Evolutionary conservation across 2,329 filamentous ascomycete species (phyloP).

Genomic region (Colletotrichum incanum): DNA sequence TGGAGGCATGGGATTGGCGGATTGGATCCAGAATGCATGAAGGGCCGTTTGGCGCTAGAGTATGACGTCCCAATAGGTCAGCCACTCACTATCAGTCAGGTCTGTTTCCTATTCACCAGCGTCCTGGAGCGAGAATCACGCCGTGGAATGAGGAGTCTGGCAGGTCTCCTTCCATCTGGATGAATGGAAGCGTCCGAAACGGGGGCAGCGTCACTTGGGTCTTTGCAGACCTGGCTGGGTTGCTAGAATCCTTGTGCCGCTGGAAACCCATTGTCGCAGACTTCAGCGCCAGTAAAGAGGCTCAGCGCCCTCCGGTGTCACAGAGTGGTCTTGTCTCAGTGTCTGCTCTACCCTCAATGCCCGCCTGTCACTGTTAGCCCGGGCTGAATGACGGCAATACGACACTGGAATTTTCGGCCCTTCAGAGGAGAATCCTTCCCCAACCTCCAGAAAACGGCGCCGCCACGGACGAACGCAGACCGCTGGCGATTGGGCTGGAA

Average conservation of each 20-base stretch:
- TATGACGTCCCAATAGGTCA: slow-evolving; percentile 35
- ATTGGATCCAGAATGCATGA: slow-evolving; percentile 30
- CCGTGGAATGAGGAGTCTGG: slow-evolving; percentile 14
- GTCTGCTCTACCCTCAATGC: neutral
- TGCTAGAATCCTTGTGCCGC: neutral
- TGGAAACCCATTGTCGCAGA: slow-evolving; percentile 3
- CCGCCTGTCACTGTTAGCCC: neutral
- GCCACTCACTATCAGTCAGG: neutral
- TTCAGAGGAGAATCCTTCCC: neutral
- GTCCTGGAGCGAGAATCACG: slow-evolving; percentile 19
- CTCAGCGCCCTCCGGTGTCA: neutral
- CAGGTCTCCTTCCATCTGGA: neutral
- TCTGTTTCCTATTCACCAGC: neutral
- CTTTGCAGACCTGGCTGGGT: neutral
- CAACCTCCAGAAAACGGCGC: neutral
- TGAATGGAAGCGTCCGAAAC: slow-evolving; percentile 8
- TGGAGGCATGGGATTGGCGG: slow-evolving; percentile 31
- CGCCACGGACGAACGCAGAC: slow-evolving; percentile 23
- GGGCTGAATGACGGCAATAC: slow-evolving; percentile 10
- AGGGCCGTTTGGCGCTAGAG: slow-evolving; percentile 39
- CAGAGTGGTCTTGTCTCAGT: slow-evolving; percentile 2
- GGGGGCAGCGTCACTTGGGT: neutral
- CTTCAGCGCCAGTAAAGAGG: slow-evolving; percentile 6
- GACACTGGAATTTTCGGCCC: neutral
- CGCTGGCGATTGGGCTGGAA: slow-evolving; percentile 39